Percentiles rank a stretch among this genome's conserved stretches.
Conservation (phyloP, 768 basidiomycete genomes). For the Suillus alpinus region DNA sequence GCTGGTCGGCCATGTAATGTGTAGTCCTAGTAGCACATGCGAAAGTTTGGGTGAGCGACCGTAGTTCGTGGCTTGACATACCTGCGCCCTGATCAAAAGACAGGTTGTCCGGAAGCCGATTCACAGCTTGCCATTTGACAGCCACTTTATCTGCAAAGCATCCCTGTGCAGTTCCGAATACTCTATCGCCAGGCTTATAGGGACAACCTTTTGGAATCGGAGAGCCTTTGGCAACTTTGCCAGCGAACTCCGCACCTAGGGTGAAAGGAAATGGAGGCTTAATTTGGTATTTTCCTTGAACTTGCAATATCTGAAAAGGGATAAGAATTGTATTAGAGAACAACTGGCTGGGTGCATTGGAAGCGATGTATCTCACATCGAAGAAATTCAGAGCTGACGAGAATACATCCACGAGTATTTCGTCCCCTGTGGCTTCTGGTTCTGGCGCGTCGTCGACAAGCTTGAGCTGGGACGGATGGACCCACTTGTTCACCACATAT, state of each 20-base stretch:
- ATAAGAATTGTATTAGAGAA: background rate
- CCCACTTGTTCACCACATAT: slow-evolving; percentile 68
- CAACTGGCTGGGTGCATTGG: slow-evolving; percentile 27
- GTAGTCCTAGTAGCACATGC: slow-evolving; percentile 55
- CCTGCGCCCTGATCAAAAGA: slow-evolving; percentile 86
- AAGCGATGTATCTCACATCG: slow-evolving; percentile 38
- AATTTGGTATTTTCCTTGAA: slow-evolving; percentile 85
- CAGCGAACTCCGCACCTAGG: slow-evolving; percentile 84
- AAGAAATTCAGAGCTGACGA: slow-evolving; percentile 79
- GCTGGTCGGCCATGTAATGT: slow-evolving; percentile 88
- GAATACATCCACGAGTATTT: slow-evolving; percentile 76
- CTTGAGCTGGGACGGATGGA: slow-evolving; percentile 63
- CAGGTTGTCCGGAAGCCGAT: slow-evolving; percentile 72
- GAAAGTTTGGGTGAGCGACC: slow-evolving; percentile 2
- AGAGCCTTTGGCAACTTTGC: slow-evolving; percentile 63
- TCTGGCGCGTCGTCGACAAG: slow-evolving; percentile 55
- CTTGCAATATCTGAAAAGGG: slow-evolving; percentile 64
- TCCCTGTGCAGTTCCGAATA: slow-evolving; percentile 83
- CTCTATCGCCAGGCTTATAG: slow-evolving; percentile 79
- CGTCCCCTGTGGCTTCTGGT: slow-evolving; percentile 44
- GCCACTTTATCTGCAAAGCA: slow-evolving; percentile 76
- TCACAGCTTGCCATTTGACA: slow-evolving; percentile 45
- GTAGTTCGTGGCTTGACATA: slow-evolving; percentile 17
- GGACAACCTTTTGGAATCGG: slow-evolving; percentile 79
- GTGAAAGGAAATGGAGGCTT: slow-evolving; percentile 85